A percentile compares a stretch with the other conserved stretches of the same genome.
These are phyloP conservation scores for Capronia coronata DNA, from an alignment of 2,329 filamentous ascomycete species.

Conservation along the genomic window DNA sequence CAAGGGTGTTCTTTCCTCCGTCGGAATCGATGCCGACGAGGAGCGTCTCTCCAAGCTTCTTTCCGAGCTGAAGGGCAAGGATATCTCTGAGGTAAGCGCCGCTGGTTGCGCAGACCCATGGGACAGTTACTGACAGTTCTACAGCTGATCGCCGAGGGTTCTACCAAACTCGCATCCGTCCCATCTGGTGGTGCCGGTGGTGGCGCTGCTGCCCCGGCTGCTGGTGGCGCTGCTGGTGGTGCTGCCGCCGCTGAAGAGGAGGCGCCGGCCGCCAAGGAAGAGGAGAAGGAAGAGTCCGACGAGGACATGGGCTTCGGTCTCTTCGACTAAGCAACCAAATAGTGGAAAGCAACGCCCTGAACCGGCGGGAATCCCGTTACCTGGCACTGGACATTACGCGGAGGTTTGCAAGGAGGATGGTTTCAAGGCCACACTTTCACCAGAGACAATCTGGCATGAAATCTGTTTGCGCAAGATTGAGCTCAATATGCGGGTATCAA, in stretches of 20 bases:
- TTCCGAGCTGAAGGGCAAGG: constrained; percentile 61
- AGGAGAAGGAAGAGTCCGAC: constrained; percentile 71
- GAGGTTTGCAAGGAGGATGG: no score
- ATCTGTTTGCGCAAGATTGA: constrained; percentile 4
- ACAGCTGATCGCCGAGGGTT: constrained; percentile 85
- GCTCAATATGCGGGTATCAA: constrained; percentile 4
- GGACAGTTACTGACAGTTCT: constrained; percentile 20
- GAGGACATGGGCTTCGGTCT: constrained; percentile 71
- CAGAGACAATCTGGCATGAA: background rate
- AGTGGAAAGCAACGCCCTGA: background rate
- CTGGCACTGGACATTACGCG: constrained; percentile 3
- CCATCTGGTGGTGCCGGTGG: constrained; percentile 80
- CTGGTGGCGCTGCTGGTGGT: constrained; percentile 59
- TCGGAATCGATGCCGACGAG: constrained; percentile 90
- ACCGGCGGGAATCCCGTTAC: constrained; percentile 1
- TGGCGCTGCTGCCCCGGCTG: constrained; percentile 55
- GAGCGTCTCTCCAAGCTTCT: constrained; percentile 83
- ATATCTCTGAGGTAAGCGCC: constrained; percentile 70
- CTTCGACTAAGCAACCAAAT: constrained; percentile 50
- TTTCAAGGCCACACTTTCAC: background rate
- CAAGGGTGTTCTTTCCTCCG: constrained; percentile 81
- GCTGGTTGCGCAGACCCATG: constrained; percentile 27
- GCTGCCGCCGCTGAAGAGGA: constrained; percentile 82
- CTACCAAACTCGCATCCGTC: constrained; percentile 92
- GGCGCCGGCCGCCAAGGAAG: constrained; percentile 89